These are phyloP conservation scores for Aurifilum marmelostoma DNA, from an alignment of 2,329 filamentous ascomycete species.

Conservation along the genomic window DNA sequence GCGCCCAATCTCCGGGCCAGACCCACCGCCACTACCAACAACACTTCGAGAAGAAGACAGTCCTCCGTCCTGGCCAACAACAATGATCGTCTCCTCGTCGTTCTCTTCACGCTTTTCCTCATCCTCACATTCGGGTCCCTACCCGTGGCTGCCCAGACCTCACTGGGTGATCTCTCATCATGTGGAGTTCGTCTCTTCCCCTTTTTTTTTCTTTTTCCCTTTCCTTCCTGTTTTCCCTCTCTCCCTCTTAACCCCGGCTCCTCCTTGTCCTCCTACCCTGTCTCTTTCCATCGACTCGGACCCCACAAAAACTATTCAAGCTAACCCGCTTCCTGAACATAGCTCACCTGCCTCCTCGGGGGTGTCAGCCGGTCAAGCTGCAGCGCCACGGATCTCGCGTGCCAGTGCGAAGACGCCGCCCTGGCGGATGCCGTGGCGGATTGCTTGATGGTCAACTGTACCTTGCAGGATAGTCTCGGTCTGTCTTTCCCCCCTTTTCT, in stretches of 20 bases:
- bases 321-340: conserved; percentile 9
- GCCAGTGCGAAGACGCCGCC: conserved; percentile 20
- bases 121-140: conserved; percentile 14
- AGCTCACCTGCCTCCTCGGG: conserved; percentile 24
- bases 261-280: neutral
- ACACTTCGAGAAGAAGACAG: neutral
- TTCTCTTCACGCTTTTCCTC: conserved; percentile 9
- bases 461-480: conserved; percentile 25
- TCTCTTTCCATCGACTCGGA: too few species aligned
- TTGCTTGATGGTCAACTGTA: conserved; percentile 27
- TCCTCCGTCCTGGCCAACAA: neutral
- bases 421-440: conserved; percentile 9
- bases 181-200: conserved; percentile 21
- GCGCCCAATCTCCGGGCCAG: neutral
- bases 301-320: neutral
- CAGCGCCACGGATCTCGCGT: conserved; percentile 3
- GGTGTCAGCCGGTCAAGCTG: conserved; percentile 18
- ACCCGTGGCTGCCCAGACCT: conserved; percentile 16
- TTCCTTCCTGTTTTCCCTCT: neutral
- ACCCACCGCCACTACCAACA: neutral
- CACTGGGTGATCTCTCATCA: conserved; percentile 12
- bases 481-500: neutral
- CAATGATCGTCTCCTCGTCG: neutral
- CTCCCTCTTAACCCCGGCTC: too few species aligned
- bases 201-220: neutral